Conservation (phyloP, 2,329 filamentous ascomycete species). For the Arthroderma sp. region DNA sequence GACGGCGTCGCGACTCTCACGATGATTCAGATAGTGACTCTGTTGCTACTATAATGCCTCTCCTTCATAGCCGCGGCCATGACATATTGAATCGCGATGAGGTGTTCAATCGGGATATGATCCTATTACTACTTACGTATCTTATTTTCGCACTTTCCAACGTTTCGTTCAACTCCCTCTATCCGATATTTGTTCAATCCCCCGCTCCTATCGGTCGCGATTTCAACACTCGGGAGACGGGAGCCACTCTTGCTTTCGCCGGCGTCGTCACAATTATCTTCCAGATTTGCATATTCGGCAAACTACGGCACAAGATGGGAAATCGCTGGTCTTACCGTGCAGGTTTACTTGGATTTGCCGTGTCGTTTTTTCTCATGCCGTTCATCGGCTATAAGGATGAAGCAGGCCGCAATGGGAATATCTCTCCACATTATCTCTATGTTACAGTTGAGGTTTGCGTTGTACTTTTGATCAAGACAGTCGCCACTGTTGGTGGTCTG, state of each 20-base stretch:
- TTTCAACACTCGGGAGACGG: slow-evolving; percentile 67
- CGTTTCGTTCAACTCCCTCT: slow-evolving; percentile 88
- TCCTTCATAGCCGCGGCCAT: slow-evolving; percentile 28
- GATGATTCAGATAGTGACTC: slow-evolving; percentile 33
- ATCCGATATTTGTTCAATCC: slow-evolving; percentile 79
- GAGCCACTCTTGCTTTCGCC: slow-evolving; percentile 70
- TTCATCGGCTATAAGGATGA: slow-evolving; percentile 68
- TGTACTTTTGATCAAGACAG: slow-evolving; percentile 75
- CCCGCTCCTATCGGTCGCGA: slow-evolving; percentile 61
- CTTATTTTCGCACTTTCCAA: slow-evolving; percentile 89
- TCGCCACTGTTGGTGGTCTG: slow-evolving; percentile 76
- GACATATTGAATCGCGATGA: slow-evolving; percentile 42
- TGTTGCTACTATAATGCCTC: slow-evolving; percentile 29
- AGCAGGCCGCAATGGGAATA: slow-evolving; percentile 38
- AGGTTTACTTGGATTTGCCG: slow-evolving; percentile 63
- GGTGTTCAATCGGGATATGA: slow-evolving; percentile 65
- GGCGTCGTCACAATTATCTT: slow-evolving; percentile 79
- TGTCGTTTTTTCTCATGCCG: slow-evolving; percentile 78
- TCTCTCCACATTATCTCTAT: slow-evolving; percentile 52
- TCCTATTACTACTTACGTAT: slow-evolving; percentile 72
- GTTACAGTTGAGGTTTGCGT: slow-evolving; percentile 69
- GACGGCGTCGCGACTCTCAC: slow-evolving; percentile 13
- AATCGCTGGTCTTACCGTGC: slow-evolving; percentile 75
- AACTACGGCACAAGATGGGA: slow-evolving; percentile 62
- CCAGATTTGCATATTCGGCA: slow-evolving; percentile 73